Evolutionary conservation across 2,329 filamentous ascomycete genomes (phyloP), one percentile per base, ranked within the genome.

Genomic region (Colletotrichum sp.): DNA sequence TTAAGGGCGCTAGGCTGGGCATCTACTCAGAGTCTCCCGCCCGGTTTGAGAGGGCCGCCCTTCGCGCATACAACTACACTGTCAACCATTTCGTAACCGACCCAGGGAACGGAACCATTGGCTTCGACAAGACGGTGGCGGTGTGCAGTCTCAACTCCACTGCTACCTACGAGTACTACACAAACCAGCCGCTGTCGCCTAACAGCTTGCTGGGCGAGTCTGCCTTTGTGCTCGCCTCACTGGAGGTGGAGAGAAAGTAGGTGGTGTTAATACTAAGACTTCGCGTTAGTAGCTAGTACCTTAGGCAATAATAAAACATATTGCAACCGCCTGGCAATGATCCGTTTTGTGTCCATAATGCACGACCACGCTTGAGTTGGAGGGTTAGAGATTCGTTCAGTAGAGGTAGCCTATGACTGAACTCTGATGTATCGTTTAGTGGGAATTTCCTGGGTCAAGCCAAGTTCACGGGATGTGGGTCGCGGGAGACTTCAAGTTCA

Each of bases 81-180:
- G 26, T 64, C 36, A 49, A 49, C 18, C 44, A 68, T 6, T 78
- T 78, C 32, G 77, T 77, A 1, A 69, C 68, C 1, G 49, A 68
- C 24, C 16, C 72, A 1, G 76, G 69, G 5, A 76, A 73, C 57
- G 76, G 72, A 8, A 78, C 77, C 5, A 68, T 77, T 30, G 80
- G 83, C 5, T 86, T 82, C 44, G 82, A 85, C 67, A 82, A 82
- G 57, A 86, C 85, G 0, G 85, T 87, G 6, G 69, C 82, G 1
- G 85, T 86, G 8, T 86, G 85, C 78, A 87, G 85, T 67, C 79
- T 87, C 36, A 86, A 87, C 79, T 87, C 85, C 62, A 86, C 81
- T 4, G 85, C 85, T 2, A 80, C 78, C 3, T 86, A 84, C 74
- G 82, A 86, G 80, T 87, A 87, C 77, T 87, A 87, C 55, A 78